Conservation (phyloP, 2,329 filamentous ascomycete genomes). For the Sclerotinia spermophila region DNA sequence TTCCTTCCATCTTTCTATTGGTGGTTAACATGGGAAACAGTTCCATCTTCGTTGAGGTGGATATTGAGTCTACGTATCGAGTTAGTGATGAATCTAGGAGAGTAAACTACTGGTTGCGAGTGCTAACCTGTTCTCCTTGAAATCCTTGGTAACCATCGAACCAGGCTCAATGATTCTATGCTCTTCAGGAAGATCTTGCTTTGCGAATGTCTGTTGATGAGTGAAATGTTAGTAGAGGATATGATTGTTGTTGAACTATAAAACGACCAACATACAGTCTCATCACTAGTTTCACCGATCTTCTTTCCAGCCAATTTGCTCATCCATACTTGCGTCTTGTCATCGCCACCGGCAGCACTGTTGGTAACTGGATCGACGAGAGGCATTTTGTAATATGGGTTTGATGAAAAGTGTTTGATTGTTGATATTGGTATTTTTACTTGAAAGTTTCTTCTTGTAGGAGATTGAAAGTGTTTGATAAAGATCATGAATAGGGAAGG, state of each 20-base stretch:
- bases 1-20: constrained; percentile 23
- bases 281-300: constrained; percentile 50
- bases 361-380: constrained; percentile 60
- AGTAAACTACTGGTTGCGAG: background rate
- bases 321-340: constrained; percentile 53
- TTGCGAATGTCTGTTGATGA: constrained; percentile 52
- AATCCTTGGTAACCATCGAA: constrained; percentile 56
- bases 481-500: background rate
- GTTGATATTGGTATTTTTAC: background rate
- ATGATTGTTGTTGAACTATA: background rate
- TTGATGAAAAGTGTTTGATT: constrained; percentile 21
- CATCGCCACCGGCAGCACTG: constrained; percentile 32
- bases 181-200: constrained; percentile 54
- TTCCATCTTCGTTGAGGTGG: constrained; percentile 56
- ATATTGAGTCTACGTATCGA: constrained; percentile 52
- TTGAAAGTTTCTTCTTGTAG: background rate
- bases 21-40: constrained; percentile 56
- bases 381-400: constrained; percentile 51
- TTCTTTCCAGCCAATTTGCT: constrained; percentile 64
- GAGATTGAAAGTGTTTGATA: constrained; percentile 10
- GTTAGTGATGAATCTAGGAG: constrained; percentile 17
- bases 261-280: constrained; percentile 45
- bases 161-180: constrained; percentile 56
- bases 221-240: constrained; percentile 2
- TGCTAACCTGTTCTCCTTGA: constrained; percentile 38